These are phyloP conservation scores for Pezicula carpinea DNA, from an alignment of 2,329 filamentous ascomycete genomes.

Conservation along the genomic window DNA sequence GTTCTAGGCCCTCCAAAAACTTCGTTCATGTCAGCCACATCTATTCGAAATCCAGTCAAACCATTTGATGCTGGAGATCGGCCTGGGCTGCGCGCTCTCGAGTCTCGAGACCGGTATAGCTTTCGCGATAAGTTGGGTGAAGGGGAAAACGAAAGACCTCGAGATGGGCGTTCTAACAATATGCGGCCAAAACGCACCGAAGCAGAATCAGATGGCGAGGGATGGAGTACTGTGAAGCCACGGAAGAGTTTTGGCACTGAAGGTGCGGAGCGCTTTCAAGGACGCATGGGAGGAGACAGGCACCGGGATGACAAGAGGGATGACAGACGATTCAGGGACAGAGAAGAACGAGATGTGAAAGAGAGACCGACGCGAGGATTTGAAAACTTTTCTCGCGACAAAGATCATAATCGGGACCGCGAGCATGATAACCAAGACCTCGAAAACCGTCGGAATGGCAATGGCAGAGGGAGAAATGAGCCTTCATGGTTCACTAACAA, in stretches of 20 bases:
- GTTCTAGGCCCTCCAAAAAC: conserved; percentile 81
- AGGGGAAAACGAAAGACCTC: conserved; percentile 45
- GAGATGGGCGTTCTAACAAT: conserved; percentile 41
- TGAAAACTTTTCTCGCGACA: conserved; percentile 46
- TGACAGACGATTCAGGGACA: conserved; percentile 40
- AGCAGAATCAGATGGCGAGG: conserved; percentile 59
- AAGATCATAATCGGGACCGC: conserved; percentile 42
- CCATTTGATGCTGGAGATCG: conserved; percentile 38
- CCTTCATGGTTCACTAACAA: conserved; percentile 64
- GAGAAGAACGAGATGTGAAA: conserved; percentile 51
- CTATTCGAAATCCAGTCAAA: conserved; percentile 38
- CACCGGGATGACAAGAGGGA: conserved; percentile 35
- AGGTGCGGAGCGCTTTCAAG: conserved; percentile 66
- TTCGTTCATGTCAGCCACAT: conserved; percentile 73
- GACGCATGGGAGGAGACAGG: conserved; percentile 54
- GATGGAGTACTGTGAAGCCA: conserved; percentile 70
- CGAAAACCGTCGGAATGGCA: conserved; percentile 58
- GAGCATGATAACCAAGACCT: conserved; percentile 48
- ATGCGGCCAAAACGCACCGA: conserved; percentile 48
- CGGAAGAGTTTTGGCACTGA: conserved; percentile 71
- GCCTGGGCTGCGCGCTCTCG: conserved; percentile 43
- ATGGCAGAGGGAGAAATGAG: conserved; percentile 61
- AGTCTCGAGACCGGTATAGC: conserved; percentile 54
- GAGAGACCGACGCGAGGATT: conserved; percentile 44
- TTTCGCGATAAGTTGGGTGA: conserved; percentile 51